A percentile compares a stretch with the other conserved stretches of the same genome.
These are phyloP conservation scores for Sporothrix mexicana DNA, from an alignment of 2,329 filamentous ascomycete genomes.

Conservation along the genomic window DNA sequence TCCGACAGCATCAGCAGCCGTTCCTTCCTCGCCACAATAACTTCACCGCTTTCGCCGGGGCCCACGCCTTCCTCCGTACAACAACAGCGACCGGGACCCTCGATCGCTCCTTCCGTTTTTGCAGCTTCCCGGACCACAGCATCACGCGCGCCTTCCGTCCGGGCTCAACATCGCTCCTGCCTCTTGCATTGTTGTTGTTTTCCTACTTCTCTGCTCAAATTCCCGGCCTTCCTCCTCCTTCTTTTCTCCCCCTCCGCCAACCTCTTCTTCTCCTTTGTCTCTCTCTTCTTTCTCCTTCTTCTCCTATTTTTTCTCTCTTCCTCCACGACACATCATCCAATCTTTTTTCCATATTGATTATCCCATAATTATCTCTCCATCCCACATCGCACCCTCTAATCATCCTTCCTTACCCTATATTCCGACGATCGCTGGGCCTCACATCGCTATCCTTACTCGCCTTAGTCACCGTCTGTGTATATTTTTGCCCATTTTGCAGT, in stretches of 20 bases:
- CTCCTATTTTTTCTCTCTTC: background rate
- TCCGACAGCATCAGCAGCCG: background rate
- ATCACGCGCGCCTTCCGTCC: slow-evolving; percentile 16
- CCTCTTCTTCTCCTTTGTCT: background rate
- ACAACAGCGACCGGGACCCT: background rate
- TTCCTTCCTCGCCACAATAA: slow-evolving; percentile 20
- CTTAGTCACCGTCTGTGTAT: background rate
- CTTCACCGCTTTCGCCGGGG: slow-evolving; percentile 13
- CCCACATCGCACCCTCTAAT: background rate
- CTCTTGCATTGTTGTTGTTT: slow-evolving; percentile 2
- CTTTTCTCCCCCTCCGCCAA: background rate
- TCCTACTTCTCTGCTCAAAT: background rate
- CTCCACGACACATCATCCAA: background rate
- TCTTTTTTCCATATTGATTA: too few species aligned
- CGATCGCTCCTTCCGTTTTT: slow-evolving; percentile 28
- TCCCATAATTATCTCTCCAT: too few species aligned
- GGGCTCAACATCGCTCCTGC: background rate
- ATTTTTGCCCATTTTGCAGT: slow-evolving; percentile 13
- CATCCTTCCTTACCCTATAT: background rate
- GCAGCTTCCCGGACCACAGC: background rate
- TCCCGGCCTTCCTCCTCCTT: background rate
- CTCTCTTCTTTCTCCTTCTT: background rate
- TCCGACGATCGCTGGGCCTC: background rate
- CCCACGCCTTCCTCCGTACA: background rate
- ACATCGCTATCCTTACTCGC: slow-evolving; percentile 6